Evolutionary conservation across 2,329 filamentous ascomycete species (phyloP).

Genomic region (Epichloe amarillans): DNA sequence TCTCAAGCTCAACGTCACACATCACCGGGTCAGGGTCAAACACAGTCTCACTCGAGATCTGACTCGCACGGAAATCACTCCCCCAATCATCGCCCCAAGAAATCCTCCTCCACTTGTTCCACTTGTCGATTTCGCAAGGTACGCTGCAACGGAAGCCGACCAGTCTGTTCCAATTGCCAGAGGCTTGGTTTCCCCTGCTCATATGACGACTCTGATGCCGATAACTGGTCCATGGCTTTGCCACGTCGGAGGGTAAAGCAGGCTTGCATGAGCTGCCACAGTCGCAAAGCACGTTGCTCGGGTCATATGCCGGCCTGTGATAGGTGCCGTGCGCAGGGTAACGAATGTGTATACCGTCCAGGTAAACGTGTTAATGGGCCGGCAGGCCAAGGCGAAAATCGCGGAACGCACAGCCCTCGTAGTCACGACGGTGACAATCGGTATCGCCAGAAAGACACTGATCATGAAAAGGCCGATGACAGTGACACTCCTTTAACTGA

Average conservation of each 20-base stretch:
- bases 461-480: slow-evolving; percentile 18
- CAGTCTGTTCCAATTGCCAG: slow-evolving; percentile 44
- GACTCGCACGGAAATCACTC: neutral
- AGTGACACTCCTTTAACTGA: slow-evolving; percentile 23
- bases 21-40: neutral
- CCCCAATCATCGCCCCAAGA: slow-evolving; percentile 24
- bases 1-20: neutral
- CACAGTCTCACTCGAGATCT: neutral
- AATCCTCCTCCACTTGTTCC: slow-evolving; percentile 35
- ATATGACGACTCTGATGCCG: slow-evolving; percentile 34
- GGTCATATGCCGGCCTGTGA: slow-evolving; percentile 44
- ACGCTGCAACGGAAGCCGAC: slow-evolving; percentile 40
- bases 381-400: slow-evolving; percentile 9
- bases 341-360: slow-evolving; percentile 42
- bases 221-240: slow-evolving; percentile 29
- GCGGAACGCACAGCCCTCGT: slow-evolving; percentile 17
- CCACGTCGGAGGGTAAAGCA: slow-evolving; percentile 41
- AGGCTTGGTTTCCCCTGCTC: slow-evolving; percentile 44
- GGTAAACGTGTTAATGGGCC: slow-evolving; percentile 27
- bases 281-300: slow-evolving; percentile 44
- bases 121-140: slow-evolving; percentile 44
- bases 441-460: slow-evolving; percentile 2
- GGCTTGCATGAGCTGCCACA: slow-evolving; percentile 44
- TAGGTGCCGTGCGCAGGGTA: slow-evolving; percentile 33
- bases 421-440: slow-evolving; percentile 21